Conservation (phyloP, 257 asterid species). For the Cordia subcordata region DNA sequence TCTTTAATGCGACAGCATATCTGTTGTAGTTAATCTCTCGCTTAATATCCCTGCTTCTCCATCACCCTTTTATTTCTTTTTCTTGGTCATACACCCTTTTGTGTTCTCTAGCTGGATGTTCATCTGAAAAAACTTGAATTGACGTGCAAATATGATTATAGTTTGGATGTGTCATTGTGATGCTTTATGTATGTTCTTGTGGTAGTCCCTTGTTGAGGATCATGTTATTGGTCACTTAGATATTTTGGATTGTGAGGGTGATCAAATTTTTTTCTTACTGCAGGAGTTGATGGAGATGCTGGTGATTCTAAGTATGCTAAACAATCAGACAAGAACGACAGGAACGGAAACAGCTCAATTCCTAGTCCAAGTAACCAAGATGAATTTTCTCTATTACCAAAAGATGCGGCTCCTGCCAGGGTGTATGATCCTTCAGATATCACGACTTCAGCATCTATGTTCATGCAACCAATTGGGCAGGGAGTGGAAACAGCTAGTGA, state of each 20-base stretch:
- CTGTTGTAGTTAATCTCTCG: too few relatives aligned
- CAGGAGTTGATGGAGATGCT: slow-evolving; percentile 50
- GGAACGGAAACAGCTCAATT: slow-evolving; percentile 33
- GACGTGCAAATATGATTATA: too few relatives aligned
- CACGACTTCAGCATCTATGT: slow-evolving; percentile 33
- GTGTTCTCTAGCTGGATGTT: too few relatives aligned
- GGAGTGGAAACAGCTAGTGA: slow-evolving; percentile 32
- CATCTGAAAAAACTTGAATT: too few relatives aligned
- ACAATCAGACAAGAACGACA: slow-evolving; percentile 32
- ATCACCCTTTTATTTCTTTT: too few relatives aligned
- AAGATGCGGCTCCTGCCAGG: slow-evolving; percentile 41
- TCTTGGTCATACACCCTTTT: too few relatives aligned
- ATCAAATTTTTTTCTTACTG: not conserved
- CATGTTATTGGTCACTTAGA: not conserved
- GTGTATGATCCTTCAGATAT: slow-evolving; percentile 37
- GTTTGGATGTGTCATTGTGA: too few relatives aligned
- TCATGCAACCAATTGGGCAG: slow-evolving; percentile 30
- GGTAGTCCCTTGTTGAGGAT: too few relatives aligned
- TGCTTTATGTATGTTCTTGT: too few relatives aligned
- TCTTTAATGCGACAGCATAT: too few relatives aligned
- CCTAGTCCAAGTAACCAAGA: slow-evolving; percentile 51
- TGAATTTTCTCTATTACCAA: slow-evolving; percentile 33
- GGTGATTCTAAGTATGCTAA: slow-evolving; percentile 33
- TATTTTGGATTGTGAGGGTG: not conserved
- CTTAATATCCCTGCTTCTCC: too few relatives aligned